These are phyloP conservation scores for Cytospora piceae DNA, from an alignment of 2,329 filamentous ascomycete species.

Conservation along the genomic window DNA sequence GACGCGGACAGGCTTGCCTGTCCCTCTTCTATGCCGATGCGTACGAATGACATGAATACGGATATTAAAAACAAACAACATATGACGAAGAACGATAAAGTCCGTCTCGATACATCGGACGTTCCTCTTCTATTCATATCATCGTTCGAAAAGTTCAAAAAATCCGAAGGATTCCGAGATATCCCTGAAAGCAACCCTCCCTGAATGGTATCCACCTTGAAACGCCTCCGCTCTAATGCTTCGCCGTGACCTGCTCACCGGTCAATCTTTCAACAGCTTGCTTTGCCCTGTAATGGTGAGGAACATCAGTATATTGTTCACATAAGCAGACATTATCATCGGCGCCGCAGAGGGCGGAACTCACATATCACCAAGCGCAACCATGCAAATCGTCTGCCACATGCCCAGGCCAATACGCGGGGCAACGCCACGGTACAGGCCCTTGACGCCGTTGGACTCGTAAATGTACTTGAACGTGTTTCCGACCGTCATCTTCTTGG, in stretches of 20 bases:
- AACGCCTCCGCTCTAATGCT: slow-evolving; percentile 61
- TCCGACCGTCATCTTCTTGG: slow-evolving; percentile 97
- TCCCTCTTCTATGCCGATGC: background rate
- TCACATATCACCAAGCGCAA: slow-evolving; percentile 96
- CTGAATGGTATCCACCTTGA: slow-evolving; percentile 23
- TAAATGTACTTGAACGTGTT: slow-evolving; percentile 91
- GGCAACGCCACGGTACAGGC: slow-evolving; percentile 92
- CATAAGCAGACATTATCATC: background rate
- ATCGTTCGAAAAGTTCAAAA: background rate
- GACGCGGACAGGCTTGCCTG: background rate
- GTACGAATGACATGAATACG: background rate
- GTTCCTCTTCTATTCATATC: background rate
- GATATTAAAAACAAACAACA: background rate
- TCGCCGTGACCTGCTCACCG: slow-evolving; percentile 65
- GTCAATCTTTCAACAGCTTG: slow-evolving; percentile 69
- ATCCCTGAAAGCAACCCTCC: background rate
- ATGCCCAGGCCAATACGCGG: slow-evolving; percentile 93
- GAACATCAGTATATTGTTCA: background rate
- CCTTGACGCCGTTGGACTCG: slow-evolving; percentile 81
- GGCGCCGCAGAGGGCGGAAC: slow-evolving; percentile 44
- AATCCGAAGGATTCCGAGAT: background rate
- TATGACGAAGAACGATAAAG: background rate
- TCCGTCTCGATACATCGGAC: background rate
- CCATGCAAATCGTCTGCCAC: slow-evolving; percentile 99
- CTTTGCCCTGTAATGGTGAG: slow-evolving; percentile 58